Conservation (phyloP, 202 grass and related monocot genomes). For the Panicum hallii region DNA sequence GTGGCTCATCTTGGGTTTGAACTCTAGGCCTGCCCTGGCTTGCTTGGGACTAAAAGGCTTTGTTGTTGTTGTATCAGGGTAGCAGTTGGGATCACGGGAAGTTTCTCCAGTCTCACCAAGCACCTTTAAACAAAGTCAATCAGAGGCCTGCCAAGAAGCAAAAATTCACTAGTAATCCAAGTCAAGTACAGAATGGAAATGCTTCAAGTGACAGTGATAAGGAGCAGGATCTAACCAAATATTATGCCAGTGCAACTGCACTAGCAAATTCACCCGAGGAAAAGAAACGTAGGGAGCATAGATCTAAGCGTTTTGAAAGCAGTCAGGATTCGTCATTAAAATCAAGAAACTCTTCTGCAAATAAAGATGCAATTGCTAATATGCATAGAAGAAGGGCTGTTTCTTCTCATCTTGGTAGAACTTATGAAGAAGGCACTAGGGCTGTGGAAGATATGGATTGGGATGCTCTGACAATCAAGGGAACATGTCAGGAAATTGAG, state of each 20-base stretch:
- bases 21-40: neutral
- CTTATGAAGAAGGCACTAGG: conserved; percentile 59
- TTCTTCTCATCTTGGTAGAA: conserved; percentile 65
- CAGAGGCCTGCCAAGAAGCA: conserved; percentile 60
- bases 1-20: neutral
- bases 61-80: conserved; percentile 24
- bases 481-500: conserved; percentile 92
- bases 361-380: conserved; percentile 52
- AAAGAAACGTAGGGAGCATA: conserved; percentile 88
- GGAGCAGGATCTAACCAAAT: conserved; percentile 79
- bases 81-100: conserved; percentile 52
- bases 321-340: conserved; percentile 48
- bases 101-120: conserved; percentile 45
- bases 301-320: conserved; percentile 93
- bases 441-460: conserved; percentile 97
- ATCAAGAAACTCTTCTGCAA: conserved; percentile 51
- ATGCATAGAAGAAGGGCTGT: conserved; percentile 60
- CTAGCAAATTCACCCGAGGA: conserved; percentile 86
- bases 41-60: neutral
- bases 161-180: conserved; percentile 48
- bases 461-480: conserved; percentile 93
- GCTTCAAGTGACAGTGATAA: conserved; percentile 90
- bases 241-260: conserved; percentile 69
- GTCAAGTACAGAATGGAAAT: conserved; percentile 57
- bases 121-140: conserved; percentile 51